A percentile compares a stretch with the other conserved stretches of the same genome.
Conservation (phyloP, 768 basidiomycete species). For the Hortiboletus campestris region DNA sequence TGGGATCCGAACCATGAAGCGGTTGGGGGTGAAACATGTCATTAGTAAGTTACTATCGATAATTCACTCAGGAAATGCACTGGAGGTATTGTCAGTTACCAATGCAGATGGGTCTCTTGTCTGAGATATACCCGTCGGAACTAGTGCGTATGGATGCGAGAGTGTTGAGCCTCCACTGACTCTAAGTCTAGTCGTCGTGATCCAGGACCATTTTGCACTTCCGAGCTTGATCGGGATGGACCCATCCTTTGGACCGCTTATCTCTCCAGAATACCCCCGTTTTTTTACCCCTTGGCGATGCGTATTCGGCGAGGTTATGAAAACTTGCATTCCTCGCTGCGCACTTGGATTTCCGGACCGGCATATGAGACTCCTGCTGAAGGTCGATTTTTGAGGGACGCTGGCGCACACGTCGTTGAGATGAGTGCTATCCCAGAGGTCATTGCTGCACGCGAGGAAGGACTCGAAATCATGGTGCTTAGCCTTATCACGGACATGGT, state of each 20-base stretch:
- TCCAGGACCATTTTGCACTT: slow-evolving; percentile 82
- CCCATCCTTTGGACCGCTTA: slow-evolving; percentile 72
- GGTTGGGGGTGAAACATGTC: slow-evolving; percentile 69
- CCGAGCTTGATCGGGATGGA: slow-evolving; percentile 77
- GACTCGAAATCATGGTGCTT: slow-evolving; percentile 71
- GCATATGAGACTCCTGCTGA: slow-evolving; percentile 90
- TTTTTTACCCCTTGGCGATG: slow-evolving; percentile 84
- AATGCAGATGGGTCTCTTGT: slow-evolving; percentile 87
- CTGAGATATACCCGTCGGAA: slow-evolving; percentile 70
- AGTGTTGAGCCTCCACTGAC: slow-evolving; percentile 8
- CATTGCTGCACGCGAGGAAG: slow-evolving; percentile 72
- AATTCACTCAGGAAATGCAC: neutral
- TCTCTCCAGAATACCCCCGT: slow-evolving; percentile 58
- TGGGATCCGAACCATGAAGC: slow-evolving; percentile 77
- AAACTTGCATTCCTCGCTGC: slow-evolving; percentile 71
- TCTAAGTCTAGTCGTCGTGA: slow-evolving; percentile 60
- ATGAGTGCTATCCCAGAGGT: slow-evolving; percentile 95
- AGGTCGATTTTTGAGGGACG: slow-evolving; percentile 68
- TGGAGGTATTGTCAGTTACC: slow-evolving; percentile 53
- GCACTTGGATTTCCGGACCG: slow-evolving; percentile 86
- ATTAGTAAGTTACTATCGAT: slow-evolving; percentile 55
- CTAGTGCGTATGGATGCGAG: slow-evolving; percentile 49
- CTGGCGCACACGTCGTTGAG: slow-evolving; percentile 88
- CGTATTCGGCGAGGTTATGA: slow-evolving; percentile 73
- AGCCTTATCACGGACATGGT: slow-evolving; percentile 88